Percentiles rank a stretch among this genome's conserved stretches.
Conservation (phyloP, 2,329 filamentous ascomycete species). For the Geosmithia putterillii region DNA sequence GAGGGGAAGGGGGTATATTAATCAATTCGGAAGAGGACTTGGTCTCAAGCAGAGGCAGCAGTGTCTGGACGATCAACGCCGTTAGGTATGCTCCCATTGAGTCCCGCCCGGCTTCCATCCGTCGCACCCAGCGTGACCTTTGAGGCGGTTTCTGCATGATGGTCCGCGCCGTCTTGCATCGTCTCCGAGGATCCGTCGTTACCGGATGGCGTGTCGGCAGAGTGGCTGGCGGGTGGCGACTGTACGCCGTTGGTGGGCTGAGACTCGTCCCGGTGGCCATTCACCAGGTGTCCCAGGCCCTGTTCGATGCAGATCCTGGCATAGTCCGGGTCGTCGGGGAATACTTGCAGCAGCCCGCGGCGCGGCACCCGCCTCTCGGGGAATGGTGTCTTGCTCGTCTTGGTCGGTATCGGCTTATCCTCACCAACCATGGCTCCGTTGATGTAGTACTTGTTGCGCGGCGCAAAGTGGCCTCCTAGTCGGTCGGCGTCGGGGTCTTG, state of each 20-base stretch:
- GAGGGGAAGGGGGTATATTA: background rate
- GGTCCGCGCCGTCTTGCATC: background rate
- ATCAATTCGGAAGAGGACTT: background rate
- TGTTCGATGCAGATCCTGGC: slow-evolving; percentile 41
- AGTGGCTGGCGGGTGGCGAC: slow-evolving; percentile 30
- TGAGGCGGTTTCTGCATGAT: background rate
- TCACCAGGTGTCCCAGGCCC: slow-evolving; percentile 41
- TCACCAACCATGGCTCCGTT: slow-evolving; percentile 43
- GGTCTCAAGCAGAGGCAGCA: background rate
- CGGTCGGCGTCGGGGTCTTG: slow-evolving; percentile 40
- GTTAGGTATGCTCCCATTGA: background rate
- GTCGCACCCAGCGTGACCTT: background rate
- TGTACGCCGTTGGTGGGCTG: slow-evolving; percentile 33
- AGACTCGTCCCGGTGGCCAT: slow-evolving; percentile 29
- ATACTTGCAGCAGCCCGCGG: slow-evolving; percentile 38
- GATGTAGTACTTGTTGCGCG: slow-evolving; percentile 44
- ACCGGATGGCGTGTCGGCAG: slow-evolving; percentile 12
- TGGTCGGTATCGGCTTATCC: slow-evolving; percentile 30
- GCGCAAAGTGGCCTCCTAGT: slow-evolving; percentile 37
- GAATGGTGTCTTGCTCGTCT: slow-evolving; percentile 40
- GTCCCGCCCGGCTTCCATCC: background rate
- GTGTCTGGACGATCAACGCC: background rate
- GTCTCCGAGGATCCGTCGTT: slow-evolving; percentile 16
- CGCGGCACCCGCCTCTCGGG: slow-evolving; percentile 42
- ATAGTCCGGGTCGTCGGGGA: slow-evolving; percentile 45